A percentile compares a stretch with the other conserved stretches of the same genome.
phyloP scores from a whole-genome alignment of 352 stramenopile genomes.

The Pythium brachiatum region DNA sequence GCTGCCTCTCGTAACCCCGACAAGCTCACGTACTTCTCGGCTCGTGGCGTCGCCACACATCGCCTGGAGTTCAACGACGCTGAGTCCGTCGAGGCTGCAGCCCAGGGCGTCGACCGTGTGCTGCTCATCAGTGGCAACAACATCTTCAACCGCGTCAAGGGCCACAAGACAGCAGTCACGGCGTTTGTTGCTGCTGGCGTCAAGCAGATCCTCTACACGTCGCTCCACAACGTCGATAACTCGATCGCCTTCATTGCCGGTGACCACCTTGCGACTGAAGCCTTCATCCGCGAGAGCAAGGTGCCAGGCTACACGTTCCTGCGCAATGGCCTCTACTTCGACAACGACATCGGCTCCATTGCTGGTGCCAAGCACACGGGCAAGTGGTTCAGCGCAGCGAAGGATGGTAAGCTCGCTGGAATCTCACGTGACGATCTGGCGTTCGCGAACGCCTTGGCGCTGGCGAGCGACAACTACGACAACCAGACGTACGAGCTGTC shows the following conservation, averaged over 20 bases:
- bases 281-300: conserved; percentile 13
- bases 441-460: conserved; percentile 8
- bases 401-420: conserved; percentile 3
- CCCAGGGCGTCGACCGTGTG: conserved; percentile 21
- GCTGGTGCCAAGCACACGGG: conserved; percentile 1
- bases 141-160: neutral
- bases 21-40: conserved; percentile 12
- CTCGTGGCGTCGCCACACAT: conserved; percentile 11
- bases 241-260: conserved; percentile 1
- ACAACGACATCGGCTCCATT: conserved; percentile 11
- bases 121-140: conserved; percentile 20
- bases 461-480: conserved; percentile 13
- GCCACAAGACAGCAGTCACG: conserved; percentile 11
- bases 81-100: conserved; percentile 17
- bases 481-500: conserved; percentile 16
- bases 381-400: conserved; percentile 15
- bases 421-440: conserved; percentile 14
- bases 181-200: conserved; percentile 16
- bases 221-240: conserved; percentile 13
- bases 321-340: conserved; percentile 23
- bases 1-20: conserved; percentile 20
- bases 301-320: conserved; percentile 23
- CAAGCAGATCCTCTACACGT: conserved; percentile 28
- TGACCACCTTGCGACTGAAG: conserved; percentile 15
- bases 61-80: conserved; percentile 17